Conservation (phyloP, 192 early-diverging fungal species). For the Cetraspora pellucida region DNA sequence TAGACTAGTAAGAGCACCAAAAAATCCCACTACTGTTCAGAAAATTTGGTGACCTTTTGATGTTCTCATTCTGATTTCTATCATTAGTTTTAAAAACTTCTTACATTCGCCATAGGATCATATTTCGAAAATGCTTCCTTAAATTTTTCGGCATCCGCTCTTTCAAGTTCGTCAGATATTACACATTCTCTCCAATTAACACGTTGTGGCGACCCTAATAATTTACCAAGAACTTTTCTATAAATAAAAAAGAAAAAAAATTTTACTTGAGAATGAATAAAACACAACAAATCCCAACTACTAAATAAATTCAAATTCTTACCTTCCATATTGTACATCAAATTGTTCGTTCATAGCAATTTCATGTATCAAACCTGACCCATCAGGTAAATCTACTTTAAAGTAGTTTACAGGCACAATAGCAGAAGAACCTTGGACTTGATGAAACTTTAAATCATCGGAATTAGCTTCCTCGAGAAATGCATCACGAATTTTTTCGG, state of each 20-base stretch:
- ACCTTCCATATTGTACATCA: slow-evolving; percentile 81
- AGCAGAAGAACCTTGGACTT: neutral
- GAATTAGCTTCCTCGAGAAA: slow-evolving; percentile 49
- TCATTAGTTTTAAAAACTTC: no score
- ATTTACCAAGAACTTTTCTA: slow-evolving; percentile 64
- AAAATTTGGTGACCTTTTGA: no score
- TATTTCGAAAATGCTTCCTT: slow-evolving; percentile 1
- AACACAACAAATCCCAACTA: neutral
- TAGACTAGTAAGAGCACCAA: no score
- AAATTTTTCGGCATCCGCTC: slow-evolving; percentile 8
- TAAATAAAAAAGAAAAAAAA: slow-evolving; percentile 1
- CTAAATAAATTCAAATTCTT: neutral
- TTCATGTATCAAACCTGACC: slow-evolving; percentile 46
- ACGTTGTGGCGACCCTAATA: slow-evolving; percentile 68
- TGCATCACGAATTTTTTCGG: slow-evolving; percentile 40
- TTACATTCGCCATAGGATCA: neutral
- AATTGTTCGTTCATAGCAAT: slow-evolving; percentile 52
- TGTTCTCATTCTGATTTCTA: no score
- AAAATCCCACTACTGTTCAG: no score
- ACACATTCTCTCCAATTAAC: slow-evolving; percentile 81
- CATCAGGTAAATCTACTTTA: slow-evolving; percentile 60
- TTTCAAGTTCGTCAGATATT: slow-evolving; percentile 9
- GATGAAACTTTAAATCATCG: neutral
- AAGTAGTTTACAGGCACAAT: slow-evolving; percentile 41
- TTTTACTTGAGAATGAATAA: neutral